Evolutionary conservation across 148 eudicot genomes (phyloP).

Genomic region (Rhododendron kiyosumense): DNA sequence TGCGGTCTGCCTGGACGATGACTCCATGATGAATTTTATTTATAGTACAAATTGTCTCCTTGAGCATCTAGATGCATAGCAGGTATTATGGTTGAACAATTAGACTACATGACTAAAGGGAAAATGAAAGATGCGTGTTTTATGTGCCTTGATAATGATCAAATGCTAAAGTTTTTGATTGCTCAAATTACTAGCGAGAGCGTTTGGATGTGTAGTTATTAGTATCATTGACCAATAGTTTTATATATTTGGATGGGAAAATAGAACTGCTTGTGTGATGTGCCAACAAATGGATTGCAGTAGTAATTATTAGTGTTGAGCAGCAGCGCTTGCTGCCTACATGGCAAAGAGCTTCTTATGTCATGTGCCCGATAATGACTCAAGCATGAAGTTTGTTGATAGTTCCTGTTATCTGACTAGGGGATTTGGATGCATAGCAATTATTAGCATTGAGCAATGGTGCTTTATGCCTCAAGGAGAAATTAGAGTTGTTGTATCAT

Average conservation of each 20-base stretch:
- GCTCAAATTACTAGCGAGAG: neutral
- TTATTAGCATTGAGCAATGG: neutral
- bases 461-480: neutral
- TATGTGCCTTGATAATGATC: neutral
- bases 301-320: neutral
- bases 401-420: neutral
- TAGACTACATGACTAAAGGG: too few species aligned
- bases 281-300: neutral
- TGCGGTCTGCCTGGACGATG: neutral
- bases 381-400: neutral
- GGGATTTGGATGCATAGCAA: neutral
- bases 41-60: too few species aligned
- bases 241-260: neutral
- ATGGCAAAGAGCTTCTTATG: neutral
- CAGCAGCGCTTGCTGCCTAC: neutral
- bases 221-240: neutral
- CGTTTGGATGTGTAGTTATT: neutral
- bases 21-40: too few species aligned
- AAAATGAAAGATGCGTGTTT: too few species aligned
- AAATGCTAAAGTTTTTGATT: neutral
- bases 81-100: too few species aligned
- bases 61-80: too few species aligned
- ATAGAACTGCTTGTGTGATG: neutral
- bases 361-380: neutral
- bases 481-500: neutral